Conservation (phyloP, 2,329 filamentous ascomycete species). For the Xylariomycetidae sp. region DNA sequence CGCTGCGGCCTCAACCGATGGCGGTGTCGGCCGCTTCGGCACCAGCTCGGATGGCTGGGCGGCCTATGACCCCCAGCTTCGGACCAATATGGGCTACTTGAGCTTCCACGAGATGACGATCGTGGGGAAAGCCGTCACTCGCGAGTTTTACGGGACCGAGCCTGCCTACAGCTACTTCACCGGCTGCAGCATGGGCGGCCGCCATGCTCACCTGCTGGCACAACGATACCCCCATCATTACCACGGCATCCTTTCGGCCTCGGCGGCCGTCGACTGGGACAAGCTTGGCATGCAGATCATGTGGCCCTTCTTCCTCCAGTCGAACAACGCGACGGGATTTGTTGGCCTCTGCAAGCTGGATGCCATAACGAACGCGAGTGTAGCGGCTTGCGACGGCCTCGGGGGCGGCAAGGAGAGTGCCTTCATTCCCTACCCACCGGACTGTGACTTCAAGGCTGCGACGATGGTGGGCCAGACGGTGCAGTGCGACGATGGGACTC, state of each 20-base stretch:
- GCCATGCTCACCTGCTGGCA: constrained; percentile 46
- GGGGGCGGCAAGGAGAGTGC: constrained; percentile 41
- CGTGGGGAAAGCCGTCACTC: constrained; percentile 40
- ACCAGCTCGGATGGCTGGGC: constrained; percentile 9
- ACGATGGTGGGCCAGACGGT: constrained; percentile 29
- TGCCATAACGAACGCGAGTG: constrained; percentile 32
- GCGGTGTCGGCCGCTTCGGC: constrained; percentile 9
- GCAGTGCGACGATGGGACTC: constrained; percentile 18
- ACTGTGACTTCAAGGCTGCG: constrained; percentile 34
- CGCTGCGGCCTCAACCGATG: constrained; percentile 16
- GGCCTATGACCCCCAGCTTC: constrained; percentile 12
- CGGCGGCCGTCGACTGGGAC: constrained; percentile 25
- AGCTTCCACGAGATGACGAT: constrained; percentile 41
- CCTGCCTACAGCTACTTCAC: constrained; percentile 44
- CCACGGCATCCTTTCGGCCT: constrained; percentile 44
- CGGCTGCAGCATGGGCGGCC: constrained; percentile 49
- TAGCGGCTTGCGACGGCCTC: constrained; percentile 39
- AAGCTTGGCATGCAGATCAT: constrained; percentile 19
- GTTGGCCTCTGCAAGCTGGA: constrained; percentile 13
- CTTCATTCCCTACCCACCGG: constrained; percentile 39
- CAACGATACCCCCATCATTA: constrained; percentile 48
- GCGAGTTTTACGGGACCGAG: constrained; percentile 38
- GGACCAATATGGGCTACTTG: constrained; percentile 23
- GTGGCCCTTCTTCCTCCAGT: constrained; percentile 29
- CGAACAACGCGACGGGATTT: constrained; percentile 24